Conservation (phyloP, 108 stramenopile genomes). For the Cylindrotheca fusiformis region DNA sequence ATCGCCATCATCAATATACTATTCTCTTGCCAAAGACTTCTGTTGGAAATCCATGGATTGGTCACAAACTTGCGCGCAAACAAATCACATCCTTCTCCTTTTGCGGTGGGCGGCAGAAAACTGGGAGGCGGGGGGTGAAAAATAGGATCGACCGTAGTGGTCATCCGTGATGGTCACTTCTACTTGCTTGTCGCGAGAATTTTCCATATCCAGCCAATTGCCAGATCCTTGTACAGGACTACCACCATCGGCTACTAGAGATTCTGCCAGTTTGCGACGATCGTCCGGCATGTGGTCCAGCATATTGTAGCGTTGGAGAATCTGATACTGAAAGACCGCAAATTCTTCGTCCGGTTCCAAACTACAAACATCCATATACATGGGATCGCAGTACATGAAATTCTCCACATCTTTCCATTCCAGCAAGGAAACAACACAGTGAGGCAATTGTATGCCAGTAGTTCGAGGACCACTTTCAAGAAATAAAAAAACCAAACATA, state of each 20-base stretch:
- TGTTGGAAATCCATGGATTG: too few species aligned
- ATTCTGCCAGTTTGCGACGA: constrained; percentile 15
- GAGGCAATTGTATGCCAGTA: too few species aligned
- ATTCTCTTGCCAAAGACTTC: too few species aligned
- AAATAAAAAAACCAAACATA: too few species aligned
- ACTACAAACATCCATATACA: constrained; percentile 39
- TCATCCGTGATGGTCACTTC: constrained; percentile 13
- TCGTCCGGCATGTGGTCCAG: constrained; percentile 34
- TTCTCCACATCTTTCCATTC: constrained; percentile 25
- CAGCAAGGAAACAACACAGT: not conserved
- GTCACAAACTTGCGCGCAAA: too few species aligned
- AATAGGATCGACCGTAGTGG: constrained; percentile 36
- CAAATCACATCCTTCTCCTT: too few species aligned
- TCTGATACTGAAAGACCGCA: constrained; percentile 32
- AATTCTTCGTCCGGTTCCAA: constrained; percentile 45
- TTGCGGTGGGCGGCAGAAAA: too few species aligned
- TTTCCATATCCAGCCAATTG: constrained; percentile 18
- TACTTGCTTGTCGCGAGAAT: constrained; percentile 22
- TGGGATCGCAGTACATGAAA: constrained; percentile 52
- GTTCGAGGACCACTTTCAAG: too few species aligned
- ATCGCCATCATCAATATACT: too few species aligned
- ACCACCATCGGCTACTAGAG: constrained; percentile 3
- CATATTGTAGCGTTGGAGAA: constrained; percentile 46
- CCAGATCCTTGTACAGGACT: not conserved
- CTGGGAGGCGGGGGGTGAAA: constrained; percentile 11